These are phyloP conservation scores for Penicillium longicatenatum DNA, from an alignment of 495 filamentous ascomycete species.

Conservation along the genomic window DNA sequence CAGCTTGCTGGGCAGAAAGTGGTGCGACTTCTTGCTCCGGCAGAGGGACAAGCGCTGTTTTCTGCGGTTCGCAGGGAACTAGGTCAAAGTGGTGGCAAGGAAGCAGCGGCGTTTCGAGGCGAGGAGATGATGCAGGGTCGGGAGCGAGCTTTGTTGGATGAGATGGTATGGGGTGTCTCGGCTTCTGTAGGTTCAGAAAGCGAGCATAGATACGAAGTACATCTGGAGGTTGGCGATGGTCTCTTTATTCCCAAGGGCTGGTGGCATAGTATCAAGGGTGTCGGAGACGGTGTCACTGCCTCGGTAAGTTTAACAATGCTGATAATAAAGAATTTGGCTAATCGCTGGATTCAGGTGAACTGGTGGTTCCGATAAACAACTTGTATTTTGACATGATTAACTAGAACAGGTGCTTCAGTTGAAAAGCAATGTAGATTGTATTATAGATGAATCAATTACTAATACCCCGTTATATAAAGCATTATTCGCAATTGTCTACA, in stretches of 20 bases:
- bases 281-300: conserved; percentile 62
- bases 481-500: neutral
- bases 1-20: conserved; percentile 76
- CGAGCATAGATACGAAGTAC: conserved; percentile 55
- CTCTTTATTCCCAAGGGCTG: conserved; percentile 90
- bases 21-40: conserved; percentile 68
- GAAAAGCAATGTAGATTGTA: neutral
- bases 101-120: conserved; percentile 64
- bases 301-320: conserved; percentile 53
- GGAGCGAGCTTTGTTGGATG: conserved; percentile 66
- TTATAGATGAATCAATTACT: neutral
- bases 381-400: neutral
- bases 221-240: conserved; percentile 66
- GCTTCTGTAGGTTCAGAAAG: conserved; percentile 18
- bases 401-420: neutral
- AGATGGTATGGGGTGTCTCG: conserved; percentile 65
- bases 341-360: conserved; percentile 59
- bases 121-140: conserved; percentile 91
- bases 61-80: conserved; percentile 51
- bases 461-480: neutral
- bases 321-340: neutral
- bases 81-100: conserved; percentile 37
- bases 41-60: conserved; percentile 62
- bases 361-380: conserved; percentile 81
- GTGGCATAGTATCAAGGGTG: conserved; percentile 92